Conservation (phyloP, 345 rosid genomes). For the Dimocarpus longan region DNA sequence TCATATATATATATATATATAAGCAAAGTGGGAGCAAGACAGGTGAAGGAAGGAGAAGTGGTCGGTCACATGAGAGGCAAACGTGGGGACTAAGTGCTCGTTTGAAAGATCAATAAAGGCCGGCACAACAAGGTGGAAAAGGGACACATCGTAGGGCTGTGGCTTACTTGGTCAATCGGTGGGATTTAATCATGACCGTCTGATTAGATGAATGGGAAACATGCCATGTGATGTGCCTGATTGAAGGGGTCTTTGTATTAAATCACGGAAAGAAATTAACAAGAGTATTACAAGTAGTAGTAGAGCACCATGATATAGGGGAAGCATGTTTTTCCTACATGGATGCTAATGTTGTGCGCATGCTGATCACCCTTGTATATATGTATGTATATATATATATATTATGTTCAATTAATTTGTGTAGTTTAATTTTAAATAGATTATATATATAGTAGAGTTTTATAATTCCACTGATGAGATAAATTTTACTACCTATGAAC, state of each 20-base stretch:
- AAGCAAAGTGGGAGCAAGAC: conserved; percentile 45
- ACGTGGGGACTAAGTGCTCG: conserved; percentile 46
- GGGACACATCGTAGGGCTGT: conserved; percentile 52
- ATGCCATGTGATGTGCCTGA: conserved; percentile 56
- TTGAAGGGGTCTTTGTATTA: conserved; percentile 33
- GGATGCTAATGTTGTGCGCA: conserved; percentile 1
- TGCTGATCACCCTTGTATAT: not conserved
- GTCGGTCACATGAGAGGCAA: conserved; percentile 85
- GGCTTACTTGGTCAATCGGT: conserved; percentile 28
- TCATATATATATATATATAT: conserved; percentile 18
- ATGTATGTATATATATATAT: no score
- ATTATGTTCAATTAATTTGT: not conserved
- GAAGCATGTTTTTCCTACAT: conserved; percentile 18
- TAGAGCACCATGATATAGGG: conserved; percentile 14
- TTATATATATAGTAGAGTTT: no score
- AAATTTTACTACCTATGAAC: no score
- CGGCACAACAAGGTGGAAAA: conserved; percentile 46
- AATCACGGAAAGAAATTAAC: conserved; percentile 14
- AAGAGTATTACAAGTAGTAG: not conserved
- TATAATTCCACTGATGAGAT: no score
- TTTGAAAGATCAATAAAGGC: conserved; percentile 31
- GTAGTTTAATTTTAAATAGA: no score
- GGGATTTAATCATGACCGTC: conserved; percentile 46
- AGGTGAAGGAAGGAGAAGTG: conserved; percentile 43
- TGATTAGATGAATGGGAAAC: conserved; percentile 42